These are phyloP conservation scores for Aleurites moluccanus DNA, from an alignment of 441 rosid genomes.

Conservation along the genomic window DNA sequence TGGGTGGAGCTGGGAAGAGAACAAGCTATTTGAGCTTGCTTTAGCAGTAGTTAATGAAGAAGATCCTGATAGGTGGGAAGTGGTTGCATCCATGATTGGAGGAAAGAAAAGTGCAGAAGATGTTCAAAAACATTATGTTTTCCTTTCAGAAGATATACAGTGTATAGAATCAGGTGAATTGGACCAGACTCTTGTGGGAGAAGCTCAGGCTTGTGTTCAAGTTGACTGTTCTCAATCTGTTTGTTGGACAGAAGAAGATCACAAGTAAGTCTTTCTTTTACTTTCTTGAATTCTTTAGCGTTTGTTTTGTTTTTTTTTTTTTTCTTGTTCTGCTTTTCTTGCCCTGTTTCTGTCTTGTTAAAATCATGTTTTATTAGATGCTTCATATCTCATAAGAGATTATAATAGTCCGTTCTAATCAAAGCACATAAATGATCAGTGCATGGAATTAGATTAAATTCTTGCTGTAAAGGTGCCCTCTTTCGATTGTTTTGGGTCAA, in stretches of 20 bases:
- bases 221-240: constrained; percentile 37
- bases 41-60: constrained; percentile 59
- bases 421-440: too few species aligned
- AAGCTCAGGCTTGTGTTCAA: constrained; percentile 38
- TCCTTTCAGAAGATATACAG: constrained; percentile 63
- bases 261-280: constrained; percentile 35
- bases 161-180: constrained; percentile 60
- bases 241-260: constrained; percentile 54
- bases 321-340: neutral
- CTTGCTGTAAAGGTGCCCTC: neutral
- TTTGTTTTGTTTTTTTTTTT: neutral
- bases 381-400: neutral
- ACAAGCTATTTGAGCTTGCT: constrained; percentile 70
- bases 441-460: too few species aligned
- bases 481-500: neutral
- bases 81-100: constrained; percentile 63
- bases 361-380: neutral
- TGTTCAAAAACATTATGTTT: constrained; percentile 50
- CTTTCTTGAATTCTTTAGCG: neutral
- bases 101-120: constrained; percentile 60
- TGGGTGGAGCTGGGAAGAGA: constrained; percentile 81
- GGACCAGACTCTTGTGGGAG: constrained; percentile 46
- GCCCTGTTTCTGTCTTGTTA: neutral
- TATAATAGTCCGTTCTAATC: neutral
- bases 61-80: constrained; percentile 60